These are phyloP conservation scores for Naganishia liquefaciens DNA, from an alignment of 1,284 basidiomycete species.

Conservation along the genomic window DNA sequence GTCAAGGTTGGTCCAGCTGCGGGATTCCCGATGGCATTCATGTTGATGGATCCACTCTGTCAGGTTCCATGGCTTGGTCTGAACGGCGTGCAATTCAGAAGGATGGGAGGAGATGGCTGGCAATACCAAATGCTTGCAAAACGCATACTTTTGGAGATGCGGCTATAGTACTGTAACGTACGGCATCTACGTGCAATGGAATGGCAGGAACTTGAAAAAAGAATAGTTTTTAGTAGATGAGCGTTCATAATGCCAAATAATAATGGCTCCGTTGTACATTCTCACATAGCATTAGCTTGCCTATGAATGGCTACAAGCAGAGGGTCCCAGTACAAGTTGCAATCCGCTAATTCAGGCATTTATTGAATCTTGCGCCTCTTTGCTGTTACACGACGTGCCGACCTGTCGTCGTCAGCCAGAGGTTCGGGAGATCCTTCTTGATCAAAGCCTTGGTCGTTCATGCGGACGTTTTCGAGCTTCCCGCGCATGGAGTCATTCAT, in stretches of 20 bases:
- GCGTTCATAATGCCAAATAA: not conserved
- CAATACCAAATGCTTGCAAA: conserved; percentile 97
- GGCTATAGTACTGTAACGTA: conserved; percentile 61
- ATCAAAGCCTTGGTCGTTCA: not conserved
- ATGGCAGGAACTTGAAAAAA: not conserved
- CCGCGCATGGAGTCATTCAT: not conserved
- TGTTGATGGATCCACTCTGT: conserved; percentile 16
- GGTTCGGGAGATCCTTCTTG: not conserved
- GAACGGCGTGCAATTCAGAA: conserved; percentile 93
- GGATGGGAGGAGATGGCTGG: conserved; percentile 91
- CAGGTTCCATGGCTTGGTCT: conserved; percentile 91
- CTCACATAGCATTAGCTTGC: not conserved
- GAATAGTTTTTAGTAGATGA: not conserved
- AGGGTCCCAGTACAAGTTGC: not conserved
- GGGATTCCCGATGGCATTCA: not conserved
- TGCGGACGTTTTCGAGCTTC: not conserved
- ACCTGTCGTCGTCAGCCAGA: not conserved
- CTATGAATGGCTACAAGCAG: not conserved
- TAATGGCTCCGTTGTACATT: not conserved
- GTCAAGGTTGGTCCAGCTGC: conserved; percentile 73
- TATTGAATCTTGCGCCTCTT: conserved; percentile 10
- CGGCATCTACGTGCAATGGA: not conserved
- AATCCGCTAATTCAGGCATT: not conserved
- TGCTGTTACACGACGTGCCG: not conserved
- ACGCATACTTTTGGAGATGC: conserved; percentile 86